Evolutionary conservation across 2,329 filamentous ascomycete species (phyloP).

Genomic region (Ophiostoma quercus): DNA sequence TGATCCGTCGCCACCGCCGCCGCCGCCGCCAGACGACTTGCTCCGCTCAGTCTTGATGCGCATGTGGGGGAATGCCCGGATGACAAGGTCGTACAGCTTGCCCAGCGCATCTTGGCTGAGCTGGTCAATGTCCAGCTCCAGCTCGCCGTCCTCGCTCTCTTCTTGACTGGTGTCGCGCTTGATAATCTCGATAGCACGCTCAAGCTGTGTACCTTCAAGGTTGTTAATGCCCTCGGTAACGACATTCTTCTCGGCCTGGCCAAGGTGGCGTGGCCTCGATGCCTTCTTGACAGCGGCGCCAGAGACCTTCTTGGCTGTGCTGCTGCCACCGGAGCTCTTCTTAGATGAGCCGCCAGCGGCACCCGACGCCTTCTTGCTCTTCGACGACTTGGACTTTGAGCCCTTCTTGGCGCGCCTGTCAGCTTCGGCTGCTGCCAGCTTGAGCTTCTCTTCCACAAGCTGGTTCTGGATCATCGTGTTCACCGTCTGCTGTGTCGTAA

Average conservation of each 20-base stretch:
- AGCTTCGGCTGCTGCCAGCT: conserved; percentile 49
- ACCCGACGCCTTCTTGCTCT: conserved; percentile 42
- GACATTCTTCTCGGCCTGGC: conserved; percentile 80
- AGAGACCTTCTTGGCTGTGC: conserved; percentile 28
- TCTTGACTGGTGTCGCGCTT: conserved; percentile 74
- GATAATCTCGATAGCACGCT: conserved; percentile 81
- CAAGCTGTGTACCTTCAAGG: conserved; percentile 71
- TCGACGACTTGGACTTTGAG: conserved; percentile 50
- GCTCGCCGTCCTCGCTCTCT: conserved; percentile 56
- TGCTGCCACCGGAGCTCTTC: conserved; percentile 12
- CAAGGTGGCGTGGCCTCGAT: conserved; percentile 55
- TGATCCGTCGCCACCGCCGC: conserved; percentile 27
- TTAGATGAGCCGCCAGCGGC: conserved; percentile 23
- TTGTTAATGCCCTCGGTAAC: conserved; percentile 82
- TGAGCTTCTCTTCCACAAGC: conserved; percentile 65
- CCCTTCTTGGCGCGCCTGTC: conserved; percentile 57
- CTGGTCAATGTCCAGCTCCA: conserved; percentile 56
- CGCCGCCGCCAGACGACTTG: conserved; percentile 29
- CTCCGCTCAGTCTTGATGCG: conserved; percentile 35
- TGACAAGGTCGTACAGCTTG: conserved; percentile 46
- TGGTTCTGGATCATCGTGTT: conserved; percentile 63
- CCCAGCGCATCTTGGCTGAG: conserved; percentile 51
- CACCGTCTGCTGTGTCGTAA: conserved; percentile 56
- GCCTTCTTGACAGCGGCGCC: conserved; percentile 41
- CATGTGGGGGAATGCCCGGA: conserved; percentile 38